Evolutionary conservation across 1,139 yeast species (phyloP).

Genomic region (Lodderomyces orthopsilosis): DNA sequence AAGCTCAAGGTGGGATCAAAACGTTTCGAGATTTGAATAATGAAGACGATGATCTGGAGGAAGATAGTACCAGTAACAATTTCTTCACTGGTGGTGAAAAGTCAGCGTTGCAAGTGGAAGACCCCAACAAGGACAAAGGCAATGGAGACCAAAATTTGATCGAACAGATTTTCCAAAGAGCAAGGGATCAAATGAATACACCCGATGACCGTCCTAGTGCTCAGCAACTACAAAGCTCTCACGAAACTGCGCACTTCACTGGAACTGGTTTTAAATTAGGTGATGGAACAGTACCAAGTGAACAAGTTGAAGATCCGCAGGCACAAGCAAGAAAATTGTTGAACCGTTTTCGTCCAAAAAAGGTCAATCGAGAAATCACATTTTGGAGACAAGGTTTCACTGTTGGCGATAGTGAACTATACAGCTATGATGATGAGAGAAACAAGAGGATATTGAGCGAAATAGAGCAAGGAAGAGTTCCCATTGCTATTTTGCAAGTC

Average conservation of each 20-base stretch:
- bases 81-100: conserved; percentile 96
- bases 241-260: conserved; percentile 29
- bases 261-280: conserved; percentile 89
- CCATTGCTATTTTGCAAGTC: conserved; percentile 78
- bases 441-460: conserved; percentile 76
- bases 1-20: conserved; percentile 21
- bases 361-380: conserved; percentile 72
- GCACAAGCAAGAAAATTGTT: conserved; percentile 14
- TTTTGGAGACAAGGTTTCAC: conserved; percentile 97
- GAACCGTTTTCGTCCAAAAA: conserved; percentile 31
- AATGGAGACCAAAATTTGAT: conserved; percentile 41
- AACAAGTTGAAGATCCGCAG: conserved; percentile 30
- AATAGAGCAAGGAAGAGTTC: conserved; percentile 88
- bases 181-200: conserved; percentile 41
- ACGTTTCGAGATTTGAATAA: conserved; percentile 53
- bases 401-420: conserved; percentile 84
- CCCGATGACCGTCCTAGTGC: conserved; percentile 47
- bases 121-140: conserved; percentile 59
- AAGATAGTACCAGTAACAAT: conserved; percentile 65
- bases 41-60: conserved; percentile 49
- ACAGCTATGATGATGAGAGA: conserved; percentile 86
- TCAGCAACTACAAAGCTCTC: conserved; percentile 12
- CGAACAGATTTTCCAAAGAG: conserved; percentile 46
- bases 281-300: conserved; percentile 49
- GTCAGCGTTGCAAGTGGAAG: conserved; percentile 90